These are phyloP conservation scores for Wickerhamiella infanticola DNA, from an alignment of 1,139 yeast genomes.

Conservation along the genomic window DNA sequence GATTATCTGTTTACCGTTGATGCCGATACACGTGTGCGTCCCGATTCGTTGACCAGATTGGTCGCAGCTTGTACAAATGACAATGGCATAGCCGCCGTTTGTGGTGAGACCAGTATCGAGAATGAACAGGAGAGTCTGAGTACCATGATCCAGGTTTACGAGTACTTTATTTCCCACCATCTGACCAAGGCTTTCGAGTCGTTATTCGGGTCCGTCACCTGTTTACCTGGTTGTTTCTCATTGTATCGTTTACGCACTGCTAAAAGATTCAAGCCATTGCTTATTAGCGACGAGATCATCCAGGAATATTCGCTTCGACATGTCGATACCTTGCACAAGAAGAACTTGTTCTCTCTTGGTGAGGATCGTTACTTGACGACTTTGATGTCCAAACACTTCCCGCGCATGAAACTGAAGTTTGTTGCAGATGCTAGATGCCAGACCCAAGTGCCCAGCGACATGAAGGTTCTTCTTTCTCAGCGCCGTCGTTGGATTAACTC, in stretches of 20 bases:
- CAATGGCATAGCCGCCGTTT: conserved; percentile 26
- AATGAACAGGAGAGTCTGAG: conserved; percentile 26
- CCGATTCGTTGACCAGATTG: conserved; percentile 25
- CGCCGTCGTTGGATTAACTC: conserved; percentile 29
- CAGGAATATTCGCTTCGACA: conserved; percentile 25
- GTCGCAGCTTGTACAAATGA: conserved; percentile 27
- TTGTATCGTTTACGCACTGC: conserved; percentile 27
- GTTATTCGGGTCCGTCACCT: conserved; percentile 28
- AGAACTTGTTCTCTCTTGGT: conserved; percentile 29
- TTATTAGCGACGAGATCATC: conserved; percentile 26
- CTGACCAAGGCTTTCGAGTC: conserved; percentile 30
- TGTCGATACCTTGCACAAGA: conserved; percentile 29
- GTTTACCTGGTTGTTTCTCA: conserved; percentile 31
- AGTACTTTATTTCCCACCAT: conserved; percentile 29
- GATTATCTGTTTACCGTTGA: conserved; percentile 28
- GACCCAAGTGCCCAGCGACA: conserved; percentile 25
- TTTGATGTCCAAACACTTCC: conserved; percentile 24
- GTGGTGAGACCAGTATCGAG: conserved; percentile 29
- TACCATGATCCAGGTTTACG: conserved; percentile 31
- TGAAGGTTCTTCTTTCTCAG: conserved; percentile 23
- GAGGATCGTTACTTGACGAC: conserved; percentile 31
- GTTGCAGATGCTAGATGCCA: conserved; percentile 23
- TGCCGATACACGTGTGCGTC: conserved; percentile 28
- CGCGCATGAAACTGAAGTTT: conserved; percentile 21
- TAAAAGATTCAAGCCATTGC: conserved; percentile 24